Evolutionary conservation across 2,329 filamentous ascomycete species (phyloP), one percentile per base, ranked within the genome.

Genomic region (Celoporthe dispersa): DNA sequence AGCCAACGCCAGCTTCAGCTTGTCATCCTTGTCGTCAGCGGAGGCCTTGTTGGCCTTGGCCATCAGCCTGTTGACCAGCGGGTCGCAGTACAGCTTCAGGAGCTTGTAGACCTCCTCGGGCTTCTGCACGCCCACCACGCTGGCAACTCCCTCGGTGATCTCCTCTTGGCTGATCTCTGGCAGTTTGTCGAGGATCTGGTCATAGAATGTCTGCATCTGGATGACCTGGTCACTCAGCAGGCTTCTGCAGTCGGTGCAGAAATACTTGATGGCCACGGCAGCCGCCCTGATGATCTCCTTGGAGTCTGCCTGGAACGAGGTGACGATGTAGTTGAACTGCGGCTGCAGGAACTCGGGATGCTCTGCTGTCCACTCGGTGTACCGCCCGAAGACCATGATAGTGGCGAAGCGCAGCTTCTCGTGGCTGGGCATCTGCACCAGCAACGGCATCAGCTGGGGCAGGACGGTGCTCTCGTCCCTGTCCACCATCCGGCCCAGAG

Each of bases 341-440:
- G 93, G 87, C 80, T 97, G 92, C 11, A 99, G 85, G 61, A 95
- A 97, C 70, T 98, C 94, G 0, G 95, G 93, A 77, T 99, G 96
- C 63, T 94, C 90, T 6, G 96, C 90, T 0, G 97, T 99, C 96
- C 96, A 99, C 80, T 98, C 95, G 0, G 97, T 99, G 78, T 99
- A 99, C 72, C 96, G 89, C 51, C 94, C 96, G 31, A 99, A 87
- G 3, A 97, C 94, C 94, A 99, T 98, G 77, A 98, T 97, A 7
- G 95, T 95, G 73, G 97, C 95, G 81, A 99, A 99, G 9, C 94
- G 93, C n/a, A 99, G 88, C 83, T 98, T 99, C 81, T 98, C 94
- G 76, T 99, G 96, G 77, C 93, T 91, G 0, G 96, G 96, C 71
- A 99, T 97, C 78, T 97, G 93, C 14, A 97, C 94, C 73, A 99